Evolutionary conservation across 176 grass and related monocot genomes (phyloP), one percentile per base, ranked within the genome.

Genomic region (Tuctoria greenei): DNA sequence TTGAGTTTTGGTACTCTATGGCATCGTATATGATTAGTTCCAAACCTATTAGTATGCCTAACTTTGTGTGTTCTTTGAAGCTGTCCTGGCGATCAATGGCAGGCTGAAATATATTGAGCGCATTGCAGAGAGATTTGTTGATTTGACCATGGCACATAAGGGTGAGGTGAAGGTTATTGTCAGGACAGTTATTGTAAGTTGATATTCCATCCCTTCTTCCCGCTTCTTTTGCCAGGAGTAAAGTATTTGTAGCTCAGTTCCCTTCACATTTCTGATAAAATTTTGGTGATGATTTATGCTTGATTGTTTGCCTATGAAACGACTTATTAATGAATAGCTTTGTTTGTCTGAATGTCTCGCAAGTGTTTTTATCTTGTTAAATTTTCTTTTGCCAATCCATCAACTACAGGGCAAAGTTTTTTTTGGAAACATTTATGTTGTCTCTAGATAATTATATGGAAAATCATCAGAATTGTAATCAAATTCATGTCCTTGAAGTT

Each of bases 81-180:
- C 87, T 77, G 89, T 90, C 74, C 82, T 95, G 39, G 95, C 91
- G 66, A 80, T 84, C 69, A 99, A 92, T 84, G 95, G 95, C 45
- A 99, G 95, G 67, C 95, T 95, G 69, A 95, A 67, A 27, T 35
- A 83, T 79, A 66, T 99, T 66, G 91, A 95, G 15, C 84, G 82
- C 66, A 92, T 99, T 78, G 64, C 82, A 0, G 93, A 88, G 86
- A 89, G 91, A 72, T 95, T 89, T 88, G 61, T 92, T 90, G 95
- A 99, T 54, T 90, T 99, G 95, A 92, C 84, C 72, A 99, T 95
- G 95, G 87, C 89, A 78, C 85, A 99, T 50, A 99, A 62, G 77
- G 89, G 91, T 31, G 89, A 99, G 75, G 87, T 99, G 79, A 99
- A 95, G 83, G 89, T 95, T 8, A 52, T 87, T 59, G 91, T 99